Percentiles rank a stretch among this genome's conserved stretches.
These are phyloP conservation scores for Cystobasidium onofrii DNA, from an alignment of 768 basidiomycete genomes.

Conservation along the genomic window DNA sequence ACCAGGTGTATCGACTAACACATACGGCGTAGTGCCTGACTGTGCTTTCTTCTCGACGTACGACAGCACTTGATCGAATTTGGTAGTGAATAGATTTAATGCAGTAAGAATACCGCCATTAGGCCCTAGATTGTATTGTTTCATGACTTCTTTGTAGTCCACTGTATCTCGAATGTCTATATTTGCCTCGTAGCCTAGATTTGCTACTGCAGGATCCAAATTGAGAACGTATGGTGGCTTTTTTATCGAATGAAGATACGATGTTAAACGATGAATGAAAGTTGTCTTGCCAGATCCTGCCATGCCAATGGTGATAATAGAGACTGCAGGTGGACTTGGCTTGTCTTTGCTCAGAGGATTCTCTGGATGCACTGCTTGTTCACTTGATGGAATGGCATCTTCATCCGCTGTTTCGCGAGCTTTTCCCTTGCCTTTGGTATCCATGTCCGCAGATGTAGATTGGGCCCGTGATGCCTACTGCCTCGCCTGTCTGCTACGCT, in stretches of 20 bases:
- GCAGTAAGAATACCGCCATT: conserved; percentile 97
- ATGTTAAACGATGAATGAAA: conserved; percentile 88
- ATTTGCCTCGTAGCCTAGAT: conserved; percentile 86
- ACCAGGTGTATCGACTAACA: conserved; percentile 93
- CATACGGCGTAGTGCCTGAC: conserved; percentile 65
- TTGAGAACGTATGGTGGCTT: conserved; percentile 81
- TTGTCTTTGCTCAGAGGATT: neutral
- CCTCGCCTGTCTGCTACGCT: too few species aligned
- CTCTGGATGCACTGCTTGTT: neutral
- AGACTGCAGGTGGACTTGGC: conserved; percentile 17
- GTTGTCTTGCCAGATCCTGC: conserved; percentile 85
- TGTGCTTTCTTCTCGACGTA: conserved; percentile 86
- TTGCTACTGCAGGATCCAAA: conserved; percentile 89
- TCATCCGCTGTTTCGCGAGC: neutral
- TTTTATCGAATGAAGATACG: conserved; percentile 63
- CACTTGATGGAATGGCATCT: neutral
- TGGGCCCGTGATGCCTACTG: too few species aligned
- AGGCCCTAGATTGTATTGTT: conserved; percentile 98
- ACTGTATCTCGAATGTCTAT: conserved; percentile 98
- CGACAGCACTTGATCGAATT: conserved; percentile 90
- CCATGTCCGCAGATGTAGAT: neutral
- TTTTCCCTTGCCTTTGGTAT: conserved; percentile 2
- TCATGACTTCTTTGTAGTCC: conserved; percentile 97
- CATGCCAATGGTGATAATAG: conserved; percentile 28
- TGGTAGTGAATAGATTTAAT: conserved; percentile 94